Evolutionary conservation across 2,329 filamentous ascomycete genomes (phyloP).

Genomic region (Clonostachys sp.): DNA sequence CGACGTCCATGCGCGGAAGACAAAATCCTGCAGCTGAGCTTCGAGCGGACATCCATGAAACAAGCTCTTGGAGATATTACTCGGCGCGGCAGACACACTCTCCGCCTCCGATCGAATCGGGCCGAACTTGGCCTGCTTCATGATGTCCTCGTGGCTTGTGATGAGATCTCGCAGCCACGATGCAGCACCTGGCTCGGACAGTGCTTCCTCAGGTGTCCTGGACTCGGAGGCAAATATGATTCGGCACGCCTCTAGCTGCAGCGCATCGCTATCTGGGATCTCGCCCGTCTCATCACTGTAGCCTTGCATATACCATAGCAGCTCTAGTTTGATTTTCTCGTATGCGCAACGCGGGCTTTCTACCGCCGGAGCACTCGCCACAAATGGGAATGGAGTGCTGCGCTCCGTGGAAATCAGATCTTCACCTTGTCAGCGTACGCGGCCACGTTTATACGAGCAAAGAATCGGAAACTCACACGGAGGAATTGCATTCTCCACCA

Average conservation of each 20-base stretch:
- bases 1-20: constrained; percentile 37
- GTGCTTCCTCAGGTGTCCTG: constrained; percentile 30
- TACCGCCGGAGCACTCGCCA: constrained; percentile 35
- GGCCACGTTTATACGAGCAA: no score
- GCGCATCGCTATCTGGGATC: constrained; percentile 42
- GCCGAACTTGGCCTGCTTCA: constrained; percentile 39
- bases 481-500: constrained; percentile 13
- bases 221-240: constrained; percentile 41
- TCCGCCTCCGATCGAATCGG: constrained; percentile 40
- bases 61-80: constrained; percentile 51
- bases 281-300: constrained; percentile 32
- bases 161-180: constrained; percentile 58
- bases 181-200: constrained; percentile 31
- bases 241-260: constrained; percentile 53
- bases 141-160: constrained; percentile 38
- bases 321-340: constrained; percentile 54
- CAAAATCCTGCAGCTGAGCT: constrained; percentile 47
- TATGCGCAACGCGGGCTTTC: constrained; percentile 52
- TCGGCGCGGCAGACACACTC: constrained; percentile 39
- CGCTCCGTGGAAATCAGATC: constrained; percentile 62
- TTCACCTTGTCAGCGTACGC: constrained; percentile 12
- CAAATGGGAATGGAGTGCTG: constrained; percentile 49
- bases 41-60: constrained; percentile 55
- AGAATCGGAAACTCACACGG: constrained; percentile 6
- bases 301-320: constrained; percentile 46